Evolutionary conservation across 805 yeast species (phyloP).

Genomic region (Komagataella ulmi): DNA sequence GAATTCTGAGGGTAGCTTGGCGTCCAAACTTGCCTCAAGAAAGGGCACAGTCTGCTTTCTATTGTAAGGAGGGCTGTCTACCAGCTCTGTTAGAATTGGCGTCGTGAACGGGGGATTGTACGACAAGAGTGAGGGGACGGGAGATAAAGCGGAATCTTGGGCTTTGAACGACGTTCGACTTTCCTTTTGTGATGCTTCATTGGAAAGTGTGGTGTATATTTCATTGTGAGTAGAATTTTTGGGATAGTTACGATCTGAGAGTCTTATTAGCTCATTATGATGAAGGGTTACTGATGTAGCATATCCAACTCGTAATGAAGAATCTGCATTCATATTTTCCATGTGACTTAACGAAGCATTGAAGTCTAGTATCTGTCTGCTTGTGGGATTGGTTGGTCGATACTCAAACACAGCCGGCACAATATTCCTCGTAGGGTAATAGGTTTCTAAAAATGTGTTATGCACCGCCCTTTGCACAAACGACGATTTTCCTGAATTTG

Average conservation of each 20-base stretch:
- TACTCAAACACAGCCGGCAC: conserved; percentile 41
- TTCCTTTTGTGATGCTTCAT: neutral
- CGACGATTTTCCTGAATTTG: conserved; percentile 48
- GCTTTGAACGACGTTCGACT: neutral
- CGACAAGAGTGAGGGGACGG: neutral
- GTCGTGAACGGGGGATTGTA: conserved; percentile 37
- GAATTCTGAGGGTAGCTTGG: conserved; percentile 44
- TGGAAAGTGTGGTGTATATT: neutral
- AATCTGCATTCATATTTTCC: conserved; percentile 13
- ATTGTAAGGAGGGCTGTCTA: conserved; percentile 65
- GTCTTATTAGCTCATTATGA: conserved; percentile 13
- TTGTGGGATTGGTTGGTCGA: conserved; percentile 23
- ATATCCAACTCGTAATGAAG: conserved; percentile 11
- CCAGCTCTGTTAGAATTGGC: conserved; percentile 53
- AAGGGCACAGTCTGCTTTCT: conserved; percentile 62
- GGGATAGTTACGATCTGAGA: conserved; percentile 5
- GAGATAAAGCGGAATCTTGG: neutral
- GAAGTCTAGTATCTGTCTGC: conserved; percentile 33
- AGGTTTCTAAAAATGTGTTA: conserved; percentile 46
- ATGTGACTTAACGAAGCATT: conserved; percentile 22
- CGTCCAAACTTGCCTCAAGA: conserved; percentile 55
- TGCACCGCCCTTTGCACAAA: conserved; percentile 34
- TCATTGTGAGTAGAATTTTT: neutral
- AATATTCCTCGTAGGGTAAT: conserved; percentile 63
- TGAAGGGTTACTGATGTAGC: conserved; percentile 11